Base-by-base conservation (phyloP, 331 rosid species). In the Cydonia oblonga region DNA sequence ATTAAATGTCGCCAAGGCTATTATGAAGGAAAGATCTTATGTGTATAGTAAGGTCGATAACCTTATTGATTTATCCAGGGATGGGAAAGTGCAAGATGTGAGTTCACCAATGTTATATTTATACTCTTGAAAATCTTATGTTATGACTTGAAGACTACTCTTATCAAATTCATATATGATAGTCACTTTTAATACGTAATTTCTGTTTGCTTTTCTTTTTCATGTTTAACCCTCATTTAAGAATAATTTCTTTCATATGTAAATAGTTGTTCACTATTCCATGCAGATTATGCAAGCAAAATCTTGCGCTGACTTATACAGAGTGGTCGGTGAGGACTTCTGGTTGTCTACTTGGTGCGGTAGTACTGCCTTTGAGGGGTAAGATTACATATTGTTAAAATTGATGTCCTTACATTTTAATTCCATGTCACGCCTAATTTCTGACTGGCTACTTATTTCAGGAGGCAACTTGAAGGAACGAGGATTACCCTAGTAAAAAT, bases 391-490 rank as follows among this genome's bases (percentile, higher is more conserved):
- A 57, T 35, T 38, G 15, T 58, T 26, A 40, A 59, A 49, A 64
- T 38, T 72, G 38, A 33, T 74, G 32, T 66, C 30, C 54, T 53
- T 15, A 64, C 71, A 71, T 68, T 58, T 69, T 25, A 61, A 64
- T 64, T 56, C 74, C 49, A 62, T 75, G 24, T 24, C 71, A 67
- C 40, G 62, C 78, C 81, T 74, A 78, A 53, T 70, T 77, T 79
- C 69, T 66, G 53, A 68, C 68, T 72, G 59, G 73, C 56, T 81
- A 61, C 70, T 78, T 78, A 63, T 87, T 80, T 52, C 92, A 93
- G 98, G 95, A 93, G 87, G 81, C 88, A 80, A 71, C 97, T 93
- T 68, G 98, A 93, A 79, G 98, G 98, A 66, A 90, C 97, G 3
- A 85, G 97, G 86, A 87, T 93, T 61, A 86, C 95, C 53, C 81